Evolutionary conservation across 2,329 filamentous ascomycete species (phyloP), one percentile per base, ranked within the genome.

Genomic region (Fusarium sp.): DNA sequence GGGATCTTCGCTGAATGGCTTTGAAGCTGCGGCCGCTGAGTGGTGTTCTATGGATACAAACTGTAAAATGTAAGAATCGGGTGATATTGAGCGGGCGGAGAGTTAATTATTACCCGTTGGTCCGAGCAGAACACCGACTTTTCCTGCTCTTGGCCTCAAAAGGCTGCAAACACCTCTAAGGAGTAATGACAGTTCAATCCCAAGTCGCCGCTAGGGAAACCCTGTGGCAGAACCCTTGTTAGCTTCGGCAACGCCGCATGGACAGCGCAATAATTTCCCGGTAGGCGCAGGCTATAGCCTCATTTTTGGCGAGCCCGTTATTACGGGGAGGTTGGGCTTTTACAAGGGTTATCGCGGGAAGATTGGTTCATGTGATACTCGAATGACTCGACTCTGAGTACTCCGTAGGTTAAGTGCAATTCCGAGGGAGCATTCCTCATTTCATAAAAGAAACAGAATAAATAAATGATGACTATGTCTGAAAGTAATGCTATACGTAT

Each of bases 11-110:
- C 79, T 81, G 59, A n/a, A n/a, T n/a, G 39, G 80, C 81, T 68
- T 84, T 82, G 54, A 84, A 84, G 26, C 82, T 82, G 47, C 83
- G 78, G 47, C 83, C 83, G 18, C 83, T 82, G 2, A 84, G 77
- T 0, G 83, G 83, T 36, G 80, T 68, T 26, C 64, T 48, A n/a
- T n/a, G n/a, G n/a, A 74, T 62, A 22, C 72, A 72, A 3, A 74
- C 61, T 57, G 6, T 14, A 5, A n/a, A 5, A 28, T 14, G 6
- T 18, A 2, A 18, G 7, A 12, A 9, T 6, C 5, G 6, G 2
- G 34, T 55, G 34, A 54, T 39, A 28, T 30, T 28, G 24, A 41
- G 14, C 34, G 14, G 32, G 30, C 12, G 44, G 10, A 15, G 1
- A 4, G 1, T 32, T 17, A 28, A 0, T 34, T 17, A 39, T n/a